Conservation (phyloP, 768 basidiomycete species). For the Agaricus sinodeliciosus region DNA sequence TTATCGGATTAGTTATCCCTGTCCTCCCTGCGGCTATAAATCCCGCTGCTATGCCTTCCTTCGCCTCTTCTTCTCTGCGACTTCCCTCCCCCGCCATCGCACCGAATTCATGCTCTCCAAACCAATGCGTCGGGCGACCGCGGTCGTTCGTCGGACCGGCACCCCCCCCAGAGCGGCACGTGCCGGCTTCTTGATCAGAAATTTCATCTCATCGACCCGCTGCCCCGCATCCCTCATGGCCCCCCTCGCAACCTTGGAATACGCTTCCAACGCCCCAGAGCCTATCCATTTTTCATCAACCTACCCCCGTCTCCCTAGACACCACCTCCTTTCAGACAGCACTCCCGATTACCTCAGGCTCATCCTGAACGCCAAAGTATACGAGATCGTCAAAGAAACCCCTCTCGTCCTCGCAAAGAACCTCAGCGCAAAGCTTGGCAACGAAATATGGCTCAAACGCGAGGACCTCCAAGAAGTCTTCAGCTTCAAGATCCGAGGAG, state of each 20-base stretch:
- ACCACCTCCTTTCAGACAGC: conserved; percentile 56
- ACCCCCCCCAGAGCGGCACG: conserved; percentile 4
- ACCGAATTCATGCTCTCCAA: background rate
- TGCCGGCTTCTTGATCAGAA: conserved; percentile 1
- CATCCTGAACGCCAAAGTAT: conserved; percentile 85
- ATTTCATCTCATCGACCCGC: conserved; percentile 1
- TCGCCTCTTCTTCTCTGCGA: background rate
- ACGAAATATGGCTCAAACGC: conserved; percentile 93
- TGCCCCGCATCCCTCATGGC: conserved; percentile 25
- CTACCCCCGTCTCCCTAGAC: conserved; percentile 63
- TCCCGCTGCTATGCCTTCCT: background rate
- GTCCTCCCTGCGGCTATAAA: background rate
- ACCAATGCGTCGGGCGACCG: background rate
- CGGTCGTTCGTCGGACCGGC: conserved; percentile 1
- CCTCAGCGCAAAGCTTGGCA: conserved; percentile 82
- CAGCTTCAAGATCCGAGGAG: conserved; percentile 97
- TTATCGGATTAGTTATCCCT: background rate
- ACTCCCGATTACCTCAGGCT: conserved; percentile 86
- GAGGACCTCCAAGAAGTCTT: conserved; percentile 98
- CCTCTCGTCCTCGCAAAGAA: conserved; percentile 84
- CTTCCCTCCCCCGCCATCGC: background rate
- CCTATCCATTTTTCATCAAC: conserved; percentile 29
- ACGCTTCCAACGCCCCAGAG: conserved; percentile 61
- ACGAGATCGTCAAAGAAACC: conserved; percentile 84
- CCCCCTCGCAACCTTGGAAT: conserved; percentile 54